Evolutionary conservation across 306 rosid genomes (phyloP), one percentile per base, ranked within the genome.

Genomic region (Benincasa hispida): DNA sequence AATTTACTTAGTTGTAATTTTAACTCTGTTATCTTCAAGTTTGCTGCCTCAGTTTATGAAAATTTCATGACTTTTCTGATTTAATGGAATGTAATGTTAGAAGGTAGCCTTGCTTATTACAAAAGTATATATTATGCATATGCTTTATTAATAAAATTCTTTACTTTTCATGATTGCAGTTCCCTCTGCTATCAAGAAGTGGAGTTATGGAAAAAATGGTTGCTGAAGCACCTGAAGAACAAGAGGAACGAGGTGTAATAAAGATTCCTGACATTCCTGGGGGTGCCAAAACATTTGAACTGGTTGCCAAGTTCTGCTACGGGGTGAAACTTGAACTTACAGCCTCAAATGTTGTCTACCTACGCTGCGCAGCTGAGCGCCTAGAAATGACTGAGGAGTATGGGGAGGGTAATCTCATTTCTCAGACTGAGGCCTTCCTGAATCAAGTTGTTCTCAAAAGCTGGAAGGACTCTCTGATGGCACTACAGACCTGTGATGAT

Each of bases 141-240:
- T 79, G 62, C 74, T 13, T 81, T 48, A 77, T 73, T 39, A 37
- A 76, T 72, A 61, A 48, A 28, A 68, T 81, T 54, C 28, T 79
- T 35, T 14, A 69, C 21, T 10, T 47, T 24, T 24, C 56, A 13
- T 69, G n/a, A 25, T 30, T 90, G 90, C 95, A 94, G 99, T 94
- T 94, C 83, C 99, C 99, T 84, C 88, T 94, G 89, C 97, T 94
- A 62, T 94, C 99, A n/a, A 90, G 91, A 88, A 92, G 99, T 72
- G 97, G 97, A 59, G 89, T 90, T 78, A 81, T 94, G 89, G 97
- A 92, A 79, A 92, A 78, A 82, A 60, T 84, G 89, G 90, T 92
- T 75, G 91, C 99, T 3, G 90, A 89, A 85, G 87, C 88, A 79
- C 82, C 95, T 42, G 91, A 92, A 78, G 87, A 79, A 17, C 83